phyloP scores from a whole-genome alignment of 2,329 filamentous ascomycete species.

The Aspergillus japonicus region DNA sequence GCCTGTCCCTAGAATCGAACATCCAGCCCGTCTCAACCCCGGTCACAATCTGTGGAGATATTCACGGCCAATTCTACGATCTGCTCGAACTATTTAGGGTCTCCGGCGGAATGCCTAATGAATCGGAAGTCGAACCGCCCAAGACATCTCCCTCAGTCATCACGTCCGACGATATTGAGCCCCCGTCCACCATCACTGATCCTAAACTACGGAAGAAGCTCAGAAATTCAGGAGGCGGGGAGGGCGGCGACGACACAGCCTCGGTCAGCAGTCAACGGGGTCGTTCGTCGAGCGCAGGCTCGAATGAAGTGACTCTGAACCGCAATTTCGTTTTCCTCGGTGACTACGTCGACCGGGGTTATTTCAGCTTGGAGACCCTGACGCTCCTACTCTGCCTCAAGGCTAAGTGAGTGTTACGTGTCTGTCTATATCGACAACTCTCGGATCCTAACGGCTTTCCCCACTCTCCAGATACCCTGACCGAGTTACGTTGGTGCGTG shows the following conservation, averaged over 20 bases:
- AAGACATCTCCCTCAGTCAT: slow-evolving; percentile 72
- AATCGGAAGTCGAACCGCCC: slow-evolving; percentile 67
- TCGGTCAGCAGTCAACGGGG: slow-evolving; percentile 22
- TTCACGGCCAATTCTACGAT: slow-evolving; percentile 98
- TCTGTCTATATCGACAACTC: too few species aligned
- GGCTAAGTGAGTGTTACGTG: slow-evolving; percentile 50
- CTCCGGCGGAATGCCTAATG: slow-evolving; percentile 92
- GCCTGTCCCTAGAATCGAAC: slow-evolving; percentile 72
- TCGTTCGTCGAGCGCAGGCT: slow-evolving; percentile 31
- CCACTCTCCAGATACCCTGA: slow-evolving; percentile 60
- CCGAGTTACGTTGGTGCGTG: slow-evolving; percentile 69
- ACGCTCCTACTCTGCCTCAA: slow-evolving; percentile 71
- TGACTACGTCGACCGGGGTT: slow-evolving; percentile 72
- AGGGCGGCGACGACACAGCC: slow-evolving; percentile 31
- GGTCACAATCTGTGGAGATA: slow-evolving; percentile 96
- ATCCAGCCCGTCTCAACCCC: slow-evolving; percentile 97
- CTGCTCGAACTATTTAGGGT: slow-evolving; percentile 95
- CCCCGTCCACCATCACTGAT: slow-evolving; percentile 82
- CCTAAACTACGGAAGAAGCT: slow-evolving; percentile 85
- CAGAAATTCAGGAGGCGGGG: slow-evolving; percentile 46
- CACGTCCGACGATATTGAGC: slow-evolving; percentile 87
- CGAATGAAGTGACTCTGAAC: slow-evolving; percentile 48
- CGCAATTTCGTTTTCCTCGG: slow-evolving; percentile 72
- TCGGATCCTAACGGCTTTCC: background rate
- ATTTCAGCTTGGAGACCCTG: slow-evolving; percentile 72